Evolutionary conservation across 371 early-diverging fungal species (phyloP).

Genomic region (Cokeromyces recurvatus): DNA sequence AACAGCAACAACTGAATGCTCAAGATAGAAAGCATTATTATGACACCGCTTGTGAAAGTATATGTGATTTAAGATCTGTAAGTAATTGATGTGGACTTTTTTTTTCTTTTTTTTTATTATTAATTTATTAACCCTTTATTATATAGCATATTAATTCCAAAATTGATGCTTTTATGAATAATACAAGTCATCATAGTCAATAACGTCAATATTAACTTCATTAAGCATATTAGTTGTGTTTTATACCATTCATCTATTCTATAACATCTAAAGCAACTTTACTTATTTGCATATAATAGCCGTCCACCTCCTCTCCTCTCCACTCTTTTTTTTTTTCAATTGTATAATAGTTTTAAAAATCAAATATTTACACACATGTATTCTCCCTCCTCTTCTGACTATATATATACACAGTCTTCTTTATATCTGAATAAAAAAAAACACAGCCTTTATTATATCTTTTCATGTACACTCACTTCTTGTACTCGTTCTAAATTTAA

Average conservation of each 20-base stretch:
- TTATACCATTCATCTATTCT: constrained; percentile 3
- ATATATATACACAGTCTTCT: too few species aligned
- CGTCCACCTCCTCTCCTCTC: too few species aligned
- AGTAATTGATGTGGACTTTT: too few species aligned
- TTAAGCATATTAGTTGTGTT: neutral
- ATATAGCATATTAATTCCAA: constrained; percentile 9
- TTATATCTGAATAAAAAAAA: too few species aligned
- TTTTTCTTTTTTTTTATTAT: neutral
- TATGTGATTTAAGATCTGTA: constrained; percentile 11
- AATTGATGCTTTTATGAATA: constrained; percentile 10
- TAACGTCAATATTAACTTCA: neutral
- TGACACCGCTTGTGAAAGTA: constrained; percentile 4
- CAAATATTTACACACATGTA: too few species aligned
- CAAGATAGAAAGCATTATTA: neutral
- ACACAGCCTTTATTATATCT: too few species aligned
- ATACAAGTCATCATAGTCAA: neutral
- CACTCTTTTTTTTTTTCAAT: too few species aligned
- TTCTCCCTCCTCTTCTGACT: too few species aligned
- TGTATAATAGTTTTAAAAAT: too few species aligned
- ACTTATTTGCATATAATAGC: too few species aligned
- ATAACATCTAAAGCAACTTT: too few species aligned
- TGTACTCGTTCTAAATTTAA: constrained; percentile 26
- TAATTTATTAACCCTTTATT: neutral
- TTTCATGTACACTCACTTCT: too few species aligned
- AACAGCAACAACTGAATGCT: constrained; percentile 2